phyloP scores from a whole-genome alignment of 2,329 filamentous ascomycete genomes.

The Fusarium succisae region DNA sequence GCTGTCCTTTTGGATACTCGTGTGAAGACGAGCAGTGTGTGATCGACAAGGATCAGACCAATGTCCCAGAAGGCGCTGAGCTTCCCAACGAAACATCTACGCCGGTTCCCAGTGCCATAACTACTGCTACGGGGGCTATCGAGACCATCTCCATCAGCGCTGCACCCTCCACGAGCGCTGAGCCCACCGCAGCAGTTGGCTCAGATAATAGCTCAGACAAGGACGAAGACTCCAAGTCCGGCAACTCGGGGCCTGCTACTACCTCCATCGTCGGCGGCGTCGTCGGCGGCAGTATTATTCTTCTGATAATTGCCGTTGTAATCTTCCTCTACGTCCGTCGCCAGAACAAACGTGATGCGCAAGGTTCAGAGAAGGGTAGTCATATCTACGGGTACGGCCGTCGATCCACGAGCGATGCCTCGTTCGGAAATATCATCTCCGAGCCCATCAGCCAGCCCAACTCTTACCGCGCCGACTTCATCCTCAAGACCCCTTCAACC shows the following conservation, averaged over 20 bases:
- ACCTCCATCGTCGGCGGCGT: conserved; percentile 58
- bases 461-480: conserved; percentile 63
- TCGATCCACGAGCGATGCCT: conserved; percentile 37
- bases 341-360: conserved; percentile 34
- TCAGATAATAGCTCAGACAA: conserved; percentile 13
- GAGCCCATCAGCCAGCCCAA: conserved; percentile 61
- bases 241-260: conserved; percentile 44
- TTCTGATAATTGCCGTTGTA: conserved; percentile 52
- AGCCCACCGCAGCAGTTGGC: conserved; percentile 22
- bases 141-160: conserved; percentile 39
- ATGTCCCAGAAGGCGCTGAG: conserved; percentile 46
- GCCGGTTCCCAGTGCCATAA: conserved; percentile 24
- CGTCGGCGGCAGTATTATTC: conserved; percentile 56
- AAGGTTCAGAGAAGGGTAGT: conserved; percentile 34
- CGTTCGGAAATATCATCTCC: conserved; percentile 61
- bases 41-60: conserved; percentile 60
- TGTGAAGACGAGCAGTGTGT: conserved; percentile 67
- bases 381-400: conserved; percentile 19
- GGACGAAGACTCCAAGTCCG: conserved; percentile 12
- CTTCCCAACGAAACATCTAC: conserved; percentile 38
- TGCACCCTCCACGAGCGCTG: conserved; percentile 24
- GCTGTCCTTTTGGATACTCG: conserved; percentile 78
- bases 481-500: conserved; percentile 50
- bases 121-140: conserved; percentile 33
- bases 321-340: conserved; percentile 53